These are phyloP conservation scores for Solanum habrochaites DNA, from an alignment of 257 asterid genomes.

Conservation along the genomic window DNA sequence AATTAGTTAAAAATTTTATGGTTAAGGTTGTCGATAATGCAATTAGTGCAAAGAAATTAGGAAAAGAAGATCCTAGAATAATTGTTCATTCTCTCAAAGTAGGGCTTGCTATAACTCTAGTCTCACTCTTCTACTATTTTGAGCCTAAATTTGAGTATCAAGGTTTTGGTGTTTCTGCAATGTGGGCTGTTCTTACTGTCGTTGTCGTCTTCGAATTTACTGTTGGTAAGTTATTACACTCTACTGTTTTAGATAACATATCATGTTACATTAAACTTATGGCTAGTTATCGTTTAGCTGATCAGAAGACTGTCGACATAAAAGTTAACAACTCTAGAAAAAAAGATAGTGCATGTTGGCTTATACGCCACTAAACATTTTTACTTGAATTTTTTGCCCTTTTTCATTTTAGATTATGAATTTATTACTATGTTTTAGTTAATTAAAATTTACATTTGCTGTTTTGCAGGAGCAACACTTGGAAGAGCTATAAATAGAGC, in stretches of 20 bases:
- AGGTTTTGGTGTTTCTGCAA: slow-evolving; percentile 51
- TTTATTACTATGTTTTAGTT: too few species aligned
- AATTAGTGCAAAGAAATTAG: slow-evolving; percentile 12
- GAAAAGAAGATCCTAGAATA: slow-evolving; percentile 53
- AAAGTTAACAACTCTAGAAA: too few species aligned
- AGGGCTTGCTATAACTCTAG: slow-evolving; percentile 48
- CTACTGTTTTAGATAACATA: too few species aligned
- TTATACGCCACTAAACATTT: too few species aligned
- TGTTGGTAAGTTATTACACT: slow-evolving; percentile 26
- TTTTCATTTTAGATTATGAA: background rate
- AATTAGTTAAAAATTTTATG: background rate
- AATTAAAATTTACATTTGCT: too few species aligned
- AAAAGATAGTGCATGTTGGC: background rate
- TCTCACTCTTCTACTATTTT: slow-evolving; percentile 55
- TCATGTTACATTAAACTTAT: too few species aligned
- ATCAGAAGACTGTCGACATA: too few species aligned
- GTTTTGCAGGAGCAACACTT: slow-evolving; percentile 57
- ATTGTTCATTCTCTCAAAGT: slow-evolving; percentile 58
- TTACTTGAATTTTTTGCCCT: too few species aligned
- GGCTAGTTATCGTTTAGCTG: background rate
- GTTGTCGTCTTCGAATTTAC: slow-evolving; percentile 65
- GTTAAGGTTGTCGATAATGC: background rate
- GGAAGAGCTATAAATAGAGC: slow-evolving; percentile 70
- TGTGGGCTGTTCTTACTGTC: slow-evolving; percentile 81
- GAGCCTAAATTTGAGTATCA: slow-evolving; percentile 36